Percentiles rank a stretch among this genome's conserved stretches.
These are phyloP conservation scores for Ophiocordyceps camponoti-saundersi DNA, from an alignment of 2,329 filamentous ascomycete genomes.

Conservation along the genomic window DNA sequence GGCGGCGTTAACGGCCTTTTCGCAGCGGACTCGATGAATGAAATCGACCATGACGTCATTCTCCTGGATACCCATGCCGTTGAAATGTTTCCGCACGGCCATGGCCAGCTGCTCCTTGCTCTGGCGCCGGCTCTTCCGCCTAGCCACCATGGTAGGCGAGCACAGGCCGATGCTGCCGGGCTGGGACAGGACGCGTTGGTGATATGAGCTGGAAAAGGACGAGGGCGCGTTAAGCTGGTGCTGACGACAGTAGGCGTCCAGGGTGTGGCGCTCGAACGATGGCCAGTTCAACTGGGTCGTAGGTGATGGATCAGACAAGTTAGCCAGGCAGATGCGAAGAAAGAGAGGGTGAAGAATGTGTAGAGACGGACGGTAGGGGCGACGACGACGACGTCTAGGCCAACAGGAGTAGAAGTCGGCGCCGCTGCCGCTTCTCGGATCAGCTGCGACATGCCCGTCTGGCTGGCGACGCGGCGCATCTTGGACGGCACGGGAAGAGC, in stretches of 20 bases:
- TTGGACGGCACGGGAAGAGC: conserved; percentile 30
- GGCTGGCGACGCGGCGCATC: conserved; percentile 36
- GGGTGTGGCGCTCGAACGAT: conserved; percentile 46
- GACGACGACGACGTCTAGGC: conserved; percentile 8
- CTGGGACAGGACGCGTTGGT: conserved; percentile 42
- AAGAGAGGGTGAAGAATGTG: neutral
- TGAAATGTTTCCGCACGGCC: conserved; percentile 68
- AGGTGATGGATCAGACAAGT: neutral
- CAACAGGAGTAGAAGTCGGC: conserved; percentile 13
- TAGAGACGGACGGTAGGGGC: conserved; percentile 16
- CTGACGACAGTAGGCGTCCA: conserved; percentile 60
- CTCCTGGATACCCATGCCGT: conserved; percentile 60
- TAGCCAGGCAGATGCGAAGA: neutral
- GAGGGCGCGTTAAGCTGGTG: conserved; percentile 55
- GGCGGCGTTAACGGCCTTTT: conserved; percentile 6
- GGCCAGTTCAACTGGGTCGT: conserved; percentile 42
- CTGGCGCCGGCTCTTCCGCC: conserved; percentile 46
- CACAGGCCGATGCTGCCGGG: conserved; percentile 48
- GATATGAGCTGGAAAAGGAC: conserved; percentile 48
- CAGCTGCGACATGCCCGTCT: conserved; percentile 17
- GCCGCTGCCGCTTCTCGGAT: conserved; percentile 24
- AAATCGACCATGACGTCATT: conserved; percentile 71
- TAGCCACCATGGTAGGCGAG: conserved; percentile 60
- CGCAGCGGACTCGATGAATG: conserved; percentile 45
- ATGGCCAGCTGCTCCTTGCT: conserved; percentile 56